Conservation (phyloP, 1,284 basidiomycete species). For the Ustilago tritici region DNA sequence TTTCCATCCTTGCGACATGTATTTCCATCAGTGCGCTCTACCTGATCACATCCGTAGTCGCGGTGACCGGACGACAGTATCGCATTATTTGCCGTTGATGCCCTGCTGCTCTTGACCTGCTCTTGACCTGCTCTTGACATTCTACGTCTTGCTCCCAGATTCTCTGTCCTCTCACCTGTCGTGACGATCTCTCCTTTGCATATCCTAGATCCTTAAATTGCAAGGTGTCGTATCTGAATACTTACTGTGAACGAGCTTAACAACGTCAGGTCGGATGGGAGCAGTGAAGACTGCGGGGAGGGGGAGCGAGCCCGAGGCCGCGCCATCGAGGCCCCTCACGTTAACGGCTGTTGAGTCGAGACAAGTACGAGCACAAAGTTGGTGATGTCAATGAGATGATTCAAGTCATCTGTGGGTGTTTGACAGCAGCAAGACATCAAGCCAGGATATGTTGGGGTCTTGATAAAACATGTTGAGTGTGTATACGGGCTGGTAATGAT, state of each 20-base stretch:
- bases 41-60: neutral
- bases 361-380: slow-evolving; percentile 9
- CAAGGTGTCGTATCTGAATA: slow-evolving; percentile 30
- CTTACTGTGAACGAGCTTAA: slow-evolving; percentile 98
- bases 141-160: neutral
- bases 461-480: neutral
- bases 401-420: neutral
- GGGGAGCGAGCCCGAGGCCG: slow-evolving; percentile 84
- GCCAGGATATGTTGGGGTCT: neutral
- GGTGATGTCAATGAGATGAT: slow-evolving; percentile 20
- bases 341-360: slow-evolving; percentile 59
- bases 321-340: slow-evolving; percentile 72
- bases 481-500: neutral
- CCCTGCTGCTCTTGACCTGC: too few relatives aligned
- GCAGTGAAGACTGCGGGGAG: slow-evolving; percentile 97
- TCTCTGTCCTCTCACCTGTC: too few relatives aligned
- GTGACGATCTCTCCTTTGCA: neutral
- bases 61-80: neutral
- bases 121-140: too few relatives aligned
- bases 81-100: too few relatives aligned
- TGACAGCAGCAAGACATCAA: slow-evolving; percentile 11
- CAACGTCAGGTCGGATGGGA: slow-evolving; percentile 98
- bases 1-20: neutral
- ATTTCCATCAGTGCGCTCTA: neutral
- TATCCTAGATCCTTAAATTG: neutral